These are phyloP conservation scores for Vaccinium corymbosum DNA, from an alignment of 148 eudicot species.

Conservation along the genomic window DNA sequence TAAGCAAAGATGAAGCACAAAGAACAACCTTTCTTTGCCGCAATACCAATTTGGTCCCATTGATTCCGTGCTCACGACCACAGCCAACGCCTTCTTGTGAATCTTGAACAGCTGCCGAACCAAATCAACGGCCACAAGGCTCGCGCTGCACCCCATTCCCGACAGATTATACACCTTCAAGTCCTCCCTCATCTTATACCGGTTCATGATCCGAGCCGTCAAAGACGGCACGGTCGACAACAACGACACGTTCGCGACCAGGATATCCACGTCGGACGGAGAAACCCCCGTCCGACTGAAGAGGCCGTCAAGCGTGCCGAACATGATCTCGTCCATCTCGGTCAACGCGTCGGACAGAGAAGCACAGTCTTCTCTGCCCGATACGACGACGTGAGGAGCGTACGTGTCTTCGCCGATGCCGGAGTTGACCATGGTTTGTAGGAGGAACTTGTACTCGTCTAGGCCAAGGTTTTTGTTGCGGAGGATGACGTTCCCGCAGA, in stretches of 20 bases:
- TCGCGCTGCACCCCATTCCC: slow-evolving; percentile 96
- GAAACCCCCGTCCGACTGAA: slow-evolving; percentile 40
- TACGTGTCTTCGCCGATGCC: slow-evolving; percentile 44
- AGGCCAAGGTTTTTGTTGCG: slow-evolving; percentile 35
- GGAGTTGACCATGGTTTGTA: slow-evolving; percentile 31
- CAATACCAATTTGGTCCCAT: slow-evolving; percentile 73
- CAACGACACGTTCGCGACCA: slow-evolving; percentile 69
- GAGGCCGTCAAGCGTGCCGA: slow-evolving; percentile 30
- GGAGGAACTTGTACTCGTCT: slow-evolving; percentile 35
- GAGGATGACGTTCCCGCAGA: slow-evolving; percentile 22
- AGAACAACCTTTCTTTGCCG: slow-evolving; percentile 42
- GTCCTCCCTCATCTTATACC: slow-evolving; percentile 63
- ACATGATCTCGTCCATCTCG: slow-evolving; percentile 34
- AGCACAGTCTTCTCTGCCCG: slow-evolving; percentile 23
- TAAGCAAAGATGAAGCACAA: no score
- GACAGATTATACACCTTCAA: slow-evolving; percentile 53
- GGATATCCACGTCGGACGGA: slow-evolving; percentile 59
- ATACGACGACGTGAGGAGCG: slow-evolving; percentile 27
- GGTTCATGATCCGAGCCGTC: slow-evolving; percentile 59
- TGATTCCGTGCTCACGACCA: slow-evolving; percentile 68
- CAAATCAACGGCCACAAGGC: slow-evolving; percentile 60
- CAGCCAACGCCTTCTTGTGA: slow-evolving; percentile 45
- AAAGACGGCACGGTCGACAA: slow-evolving; percentile 58
- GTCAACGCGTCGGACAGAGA: slow-evolving; percentile 18
- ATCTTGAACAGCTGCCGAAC: slow-evolving; percentile 50